Evolutionary conservation across 164 flowering plant species (phyloP).

Genomic region (Sextonia rubra): DNA sequence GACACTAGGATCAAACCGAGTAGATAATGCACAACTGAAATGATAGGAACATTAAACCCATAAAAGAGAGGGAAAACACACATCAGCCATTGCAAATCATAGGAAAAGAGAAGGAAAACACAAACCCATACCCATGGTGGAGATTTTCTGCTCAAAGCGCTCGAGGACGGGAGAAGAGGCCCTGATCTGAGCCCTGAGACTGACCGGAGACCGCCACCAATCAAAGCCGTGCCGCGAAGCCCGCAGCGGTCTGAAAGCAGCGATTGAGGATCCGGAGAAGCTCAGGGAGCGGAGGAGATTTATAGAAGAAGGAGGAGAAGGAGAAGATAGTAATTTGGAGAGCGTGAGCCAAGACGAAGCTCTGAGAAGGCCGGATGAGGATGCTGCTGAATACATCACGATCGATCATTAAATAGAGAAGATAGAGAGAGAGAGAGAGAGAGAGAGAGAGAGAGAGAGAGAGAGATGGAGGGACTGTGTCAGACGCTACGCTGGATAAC

Average conservation of each 20-base stretch:
- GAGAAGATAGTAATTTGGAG: constrained; percentile 14
- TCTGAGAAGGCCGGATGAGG: constrained; percentile 19
- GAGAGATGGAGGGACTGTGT: background rate
- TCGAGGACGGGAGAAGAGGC: constrained; percentile 44
- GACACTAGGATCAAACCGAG: no score
- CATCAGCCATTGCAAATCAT: no score
- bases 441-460: background rate
- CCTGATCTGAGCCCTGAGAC: constrained; percentile 62
- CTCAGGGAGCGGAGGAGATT: constrained; percentile 15
- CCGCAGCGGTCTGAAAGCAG: constrained; percentile 28
- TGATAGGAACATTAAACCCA: no score
- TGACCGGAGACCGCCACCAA: constrained; percentile 59
- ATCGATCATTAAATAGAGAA: constrained; percentile 6
- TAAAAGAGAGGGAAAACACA: no score
- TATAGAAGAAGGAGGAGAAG: constrained; percentile 13
- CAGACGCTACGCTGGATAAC: no score
- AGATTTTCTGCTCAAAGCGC: constrained; percentile 48
- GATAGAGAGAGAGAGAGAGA: background rate
- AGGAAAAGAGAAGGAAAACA: no score
- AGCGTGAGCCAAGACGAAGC: constrained; percentile 24
- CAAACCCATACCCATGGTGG: constrained; percentile 34
- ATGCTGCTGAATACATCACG: constrained; percentile 26
- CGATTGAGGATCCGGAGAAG: constrained; percentile 10
- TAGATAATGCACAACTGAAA: no score
- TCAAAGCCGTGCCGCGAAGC: constrained; percentile 48